Base-by-base conservation (phyloP, 2,329 filamentous ascomycete genomes). In the Sporothrix schenckii region DNA sequence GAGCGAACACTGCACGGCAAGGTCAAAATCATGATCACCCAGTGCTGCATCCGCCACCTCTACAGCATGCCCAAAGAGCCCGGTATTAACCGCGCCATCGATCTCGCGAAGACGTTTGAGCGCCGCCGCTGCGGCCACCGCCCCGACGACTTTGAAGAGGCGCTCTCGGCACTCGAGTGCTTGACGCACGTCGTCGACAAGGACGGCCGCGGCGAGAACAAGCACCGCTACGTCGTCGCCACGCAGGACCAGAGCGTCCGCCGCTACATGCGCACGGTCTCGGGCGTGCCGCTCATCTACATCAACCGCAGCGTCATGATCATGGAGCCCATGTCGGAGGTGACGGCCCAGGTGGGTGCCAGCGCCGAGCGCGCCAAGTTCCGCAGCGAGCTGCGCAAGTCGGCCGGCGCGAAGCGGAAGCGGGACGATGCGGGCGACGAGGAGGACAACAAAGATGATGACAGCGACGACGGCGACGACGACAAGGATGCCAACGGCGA, bases 1-100 rank as follows among this genome's bases (percentile, higher is more conserved):
- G 88, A 94, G 77, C 87, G 91, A 71, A 95, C 93, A n/a, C 84
- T 97, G 3, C 92, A 96, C 77, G 94, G 92, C 72, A 87, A 92
- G 79, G 89, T 93, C 75, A 97, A 95, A 81, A 91, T 92, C 65
- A 90, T 77, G 71, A 73, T 75, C 68, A 73, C 73, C 7, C 72
- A 75, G 66, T 75, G 73, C 66, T 73, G 71, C 50, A 76, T 75
- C 60, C 74, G 75, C 5, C 75, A 76, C 67, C 73, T 76, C 34
- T 76, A 76, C 66, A 61, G 68, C 3, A 68, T 71, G 7, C 63
- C 65, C 27, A 67, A 68, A 2, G 52, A 69, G n/a, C 70, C 56
- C 16, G 34, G 60, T 47, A 63, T 61, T 66, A 41, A 39, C 52
- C 81, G 82, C n/a, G 86, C 91, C 67, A 94, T 96, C 76, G 86